Evolutionary conservation across 164 flowering plant species (phyloP), one percentile per base, ranked within the genome.

Genomic region (Tetracentron sinense): DNA sequence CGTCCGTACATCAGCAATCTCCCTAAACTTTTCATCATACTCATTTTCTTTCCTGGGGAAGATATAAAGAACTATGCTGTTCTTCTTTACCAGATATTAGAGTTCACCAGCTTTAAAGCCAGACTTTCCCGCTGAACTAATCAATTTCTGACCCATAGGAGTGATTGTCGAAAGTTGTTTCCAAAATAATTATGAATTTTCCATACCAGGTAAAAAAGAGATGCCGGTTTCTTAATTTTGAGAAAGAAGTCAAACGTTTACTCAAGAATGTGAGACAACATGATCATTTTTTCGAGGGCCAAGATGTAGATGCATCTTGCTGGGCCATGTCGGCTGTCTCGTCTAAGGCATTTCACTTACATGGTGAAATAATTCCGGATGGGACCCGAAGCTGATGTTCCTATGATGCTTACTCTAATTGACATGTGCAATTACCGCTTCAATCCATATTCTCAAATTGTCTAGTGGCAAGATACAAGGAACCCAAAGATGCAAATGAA

Each of bases 271-370:
- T 89, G 62, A 62, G 63, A 58, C 65, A 71, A 6, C 66, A 71
- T 31, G 75, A 82, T 62, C 96, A 94, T 63, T 96, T 96, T 69
- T 94, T 91, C 74, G 73, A 80, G 27, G 90, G 92, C 47, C 92
- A 80, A 75, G 82, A 79, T 63, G 77, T 89, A 17, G 79, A 91
- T 77, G 90, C 99, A 56, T 87, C 96, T 47, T 67, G 99, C 49
- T 94, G 99, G 99, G 95, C 97, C 35, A 89, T 91, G 96, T 83
- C 97, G 58, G 93, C 99, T 7, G 99, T 91, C 68, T 94, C 97
- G 53, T 83, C 97, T 49, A 75, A 96, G 62, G 97, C 99, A 65
- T 94, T 94, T 66, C 96, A 96, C 23, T 78, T 91, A 73, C 73
- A 88, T 74, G 89, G 89, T 4, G 62, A 81, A 62, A 76, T 72